Percentiles rank a stretch among this genome's conserved stretches.
Conservation (phyloP, 2,329 filamentous ascomycete species). For the Diaporthe citri region DNA sequence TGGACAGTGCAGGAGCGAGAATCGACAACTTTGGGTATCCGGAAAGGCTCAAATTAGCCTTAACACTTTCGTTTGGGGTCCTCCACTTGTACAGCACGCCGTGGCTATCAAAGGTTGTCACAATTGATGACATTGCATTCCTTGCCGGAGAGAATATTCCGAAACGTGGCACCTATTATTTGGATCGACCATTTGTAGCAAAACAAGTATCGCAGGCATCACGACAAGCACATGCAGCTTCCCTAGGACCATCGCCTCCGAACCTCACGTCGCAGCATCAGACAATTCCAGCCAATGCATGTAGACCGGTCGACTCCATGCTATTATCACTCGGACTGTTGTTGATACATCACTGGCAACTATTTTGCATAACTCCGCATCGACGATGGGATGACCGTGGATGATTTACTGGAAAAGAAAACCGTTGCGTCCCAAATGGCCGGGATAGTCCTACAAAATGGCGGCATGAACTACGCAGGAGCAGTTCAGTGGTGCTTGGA, state of each 20-base stretch:
- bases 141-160: not conserved
- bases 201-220: not conserved
- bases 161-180: not conserved
- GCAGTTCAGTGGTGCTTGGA: not conserved
- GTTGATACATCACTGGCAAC: too few species aligned
- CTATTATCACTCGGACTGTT: too few species aligned
- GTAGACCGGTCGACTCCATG: too few species aligned
- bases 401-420: not conserved
- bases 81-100: not conserved
- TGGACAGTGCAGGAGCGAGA: accelerated
- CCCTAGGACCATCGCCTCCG: too few species aligned
- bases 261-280: too few species aligned
- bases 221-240: not conserved
- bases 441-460: not conserved
- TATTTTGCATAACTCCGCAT: too few species aligned
- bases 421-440: not conserved
- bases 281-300: too few species aligned
- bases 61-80: not conserved
- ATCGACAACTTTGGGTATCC: not conserved
- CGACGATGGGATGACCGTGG: not conserved
- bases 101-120: not conserved
- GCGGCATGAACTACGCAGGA: not conserved
- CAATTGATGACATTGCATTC: not conserved
- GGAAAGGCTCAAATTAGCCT: not conserved
- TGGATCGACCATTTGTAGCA: not conserved